Evolutionary conservation across 371 early-diverging fungal species (phyloP), one percentile per base, ranked within the genome.

Genomic region (Parasitella parasitica): DNA sequence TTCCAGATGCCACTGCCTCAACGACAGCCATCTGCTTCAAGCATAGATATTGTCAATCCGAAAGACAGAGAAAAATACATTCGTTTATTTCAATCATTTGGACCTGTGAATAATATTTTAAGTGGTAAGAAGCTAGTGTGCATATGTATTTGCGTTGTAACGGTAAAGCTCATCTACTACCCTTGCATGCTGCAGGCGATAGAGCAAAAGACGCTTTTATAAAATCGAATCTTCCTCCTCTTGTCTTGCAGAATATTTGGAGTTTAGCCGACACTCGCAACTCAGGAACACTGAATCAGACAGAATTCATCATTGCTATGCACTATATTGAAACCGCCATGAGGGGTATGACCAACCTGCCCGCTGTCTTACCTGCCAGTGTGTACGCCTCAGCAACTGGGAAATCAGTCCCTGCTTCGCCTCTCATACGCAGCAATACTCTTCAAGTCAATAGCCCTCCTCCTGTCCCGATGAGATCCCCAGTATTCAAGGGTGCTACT

Each of bases 281-380:
- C 27, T 79, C 87, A 20, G 91, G 90, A 41, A 72, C 82, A 27
- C 64, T 93, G 26, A 85, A 89, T 39, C 81, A 88, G 39, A 80
- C 86, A 0, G 91, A 89, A 64, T 93, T 93, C 64, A 86, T 88
- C 12, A 87, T 92, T 49, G 92, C 92, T 16, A 93, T 93, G 94
- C 85, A 89, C 71, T 89, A 87, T 64, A 83, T 92, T 27, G 78
- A 88, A 24, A 78, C 81, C n/a, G 73, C 83, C 1, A 86, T 91
- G 89, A 86, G 83, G 54, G 78, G 78, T 15, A 63, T 75, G 30
- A 60, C 68, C 9, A 67, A 70, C 22, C 67, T 91, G 20, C 94
- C 94, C 4, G 26, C 73, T 0, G 60, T 77, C 0, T 76, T 89
- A 9, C 90, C 94, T 6, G 67, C 79, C 3, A 67, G 77, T 9